Evolutionary conservation across 257 asterid genomes (phyloP).

Genomic region (Lithospermum erythrorhizon): DNA sequence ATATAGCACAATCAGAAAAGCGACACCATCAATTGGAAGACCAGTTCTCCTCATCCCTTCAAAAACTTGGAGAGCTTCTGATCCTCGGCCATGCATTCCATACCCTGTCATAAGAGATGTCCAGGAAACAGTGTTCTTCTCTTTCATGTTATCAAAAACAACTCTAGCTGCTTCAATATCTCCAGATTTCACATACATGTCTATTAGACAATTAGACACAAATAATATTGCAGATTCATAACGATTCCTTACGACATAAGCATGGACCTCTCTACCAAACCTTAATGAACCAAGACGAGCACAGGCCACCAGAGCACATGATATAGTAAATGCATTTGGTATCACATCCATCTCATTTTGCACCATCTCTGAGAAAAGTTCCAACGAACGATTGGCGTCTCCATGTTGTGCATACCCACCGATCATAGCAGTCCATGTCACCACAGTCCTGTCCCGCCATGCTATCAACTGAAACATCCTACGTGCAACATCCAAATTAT

Average conservation of each 20-base stretch:
- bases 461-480: slow-evolving; percentile 47
- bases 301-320: slow-evolving; percentile 75
- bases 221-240: slow-evolving; percentile 53
- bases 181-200: slow-evolving; percentile 87
- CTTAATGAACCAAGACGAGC: slow-evolving; percentile 65
- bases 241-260: slow-evolving; percentile 47
- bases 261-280: slow-evolving; percentile 63
- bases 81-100: slow-evolving; percentile 82
- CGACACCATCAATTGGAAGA: slow-evolving; percentile 52
- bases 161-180: slow-evolving; percentile 60
- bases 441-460: slow-evolving; percentile 48
- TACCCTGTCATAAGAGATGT: slow-evolving; percentile 86
- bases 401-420: slow-evolving; percentile 89
- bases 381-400: slow-evolving; percentile 60
- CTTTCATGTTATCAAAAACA: slow-evolving; percentile 53
- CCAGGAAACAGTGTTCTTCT: slow-evolving; percentile 66
- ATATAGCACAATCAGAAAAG: slow-evolving; percentile 71
- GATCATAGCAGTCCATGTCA: slow-evolving; percentile 88
- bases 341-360: slow-evolving; percentile 27
- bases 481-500: slow-evolving; percentile 35
- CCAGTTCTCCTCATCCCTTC: slow-evolving; percentile 40
- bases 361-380: slow-evolving; percentile 53
- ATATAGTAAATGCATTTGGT: slow-evolving; percentile 72
- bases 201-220: slow-evolving; percentile 75
- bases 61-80: slow-evolving; percentile 59